These are phyloP conservation scores for Cyclostephanos invisitatus DNA, from an alignment of 108 stramenopile species.

Conservation along the genomic window DNA sequence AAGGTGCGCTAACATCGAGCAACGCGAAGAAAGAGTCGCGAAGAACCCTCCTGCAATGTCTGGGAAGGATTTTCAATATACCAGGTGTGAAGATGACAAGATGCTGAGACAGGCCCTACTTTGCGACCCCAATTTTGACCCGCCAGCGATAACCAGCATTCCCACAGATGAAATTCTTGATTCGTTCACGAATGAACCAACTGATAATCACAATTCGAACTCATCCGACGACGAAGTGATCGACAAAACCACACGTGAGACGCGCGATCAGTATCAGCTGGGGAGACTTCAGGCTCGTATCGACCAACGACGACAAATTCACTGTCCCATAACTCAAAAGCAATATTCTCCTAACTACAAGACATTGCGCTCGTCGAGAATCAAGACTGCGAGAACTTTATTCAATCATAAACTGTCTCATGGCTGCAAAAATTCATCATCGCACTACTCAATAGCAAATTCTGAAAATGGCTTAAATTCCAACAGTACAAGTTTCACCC, in stretches of 20 bases:
- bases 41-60: neutral
- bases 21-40: neutral
- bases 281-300: conserved; percentile 26
- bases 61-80: neutral
- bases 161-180: conserved; percentile 44
- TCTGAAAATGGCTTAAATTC: neutral
- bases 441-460: neutral
- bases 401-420: neutral
- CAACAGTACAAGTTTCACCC: neutral
- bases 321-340: conserved; percentile 1
- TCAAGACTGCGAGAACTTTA: conserved; percentile 13
- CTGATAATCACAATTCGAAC: neutral
- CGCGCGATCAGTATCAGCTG: conserved; percentile 28
- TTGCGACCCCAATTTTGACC: conserved; percentile 4
- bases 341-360: conserved; percentile 18
- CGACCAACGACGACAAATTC: conserved; percentile 22
- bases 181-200: conserved; percentile 11
- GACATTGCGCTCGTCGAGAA: conserved; percentile 21
- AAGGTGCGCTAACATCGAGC: neutral
- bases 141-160: conserved; percentile 27
- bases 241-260: conserved; percentile 6
- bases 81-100: conserved; percentile 9
- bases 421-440: neutral
- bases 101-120: neutral
- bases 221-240: conserved; percentile 4